Evolutionary conservation across 225 moss, liverwort and hornwort genomes (phyloP).

Genomic region (Sphagnum contortum): DNA sequence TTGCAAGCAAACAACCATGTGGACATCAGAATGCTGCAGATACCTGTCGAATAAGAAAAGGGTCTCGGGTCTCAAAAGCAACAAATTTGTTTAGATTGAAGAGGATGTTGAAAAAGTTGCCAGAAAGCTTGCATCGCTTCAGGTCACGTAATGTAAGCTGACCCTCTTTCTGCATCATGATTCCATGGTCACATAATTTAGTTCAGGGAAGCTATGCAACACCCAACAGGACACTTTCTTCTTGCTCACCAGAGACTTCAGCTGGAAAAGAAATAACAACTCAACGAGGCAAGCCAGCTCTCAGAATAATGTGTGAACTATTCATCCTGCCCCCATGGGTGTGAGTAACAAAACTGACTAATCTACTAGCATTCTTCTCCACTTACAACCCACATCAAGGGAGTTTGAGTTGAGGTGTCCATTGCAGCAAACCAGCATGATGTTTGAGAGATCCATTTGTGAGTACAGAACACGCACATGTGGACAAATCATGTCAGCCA

Average conservation of each 20-base stretch:
- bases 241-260: no score
- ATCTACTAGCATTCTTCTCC: no score
- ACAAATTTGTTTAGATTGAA: slow-evolving; percentile 97
- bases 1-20: no score
- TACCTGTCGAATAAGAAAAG: slow-evolving; percentile 92
- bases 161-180: slow-evolving; percentile 52
- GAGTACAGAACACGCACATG: slow-evolving; percentile 30
- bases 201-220: no score
- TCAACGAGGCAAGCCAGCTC: not conserved
- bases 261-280: not conserved
- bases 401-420: no score
- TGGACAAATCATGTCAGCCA: slow-evolving; percentile 95
- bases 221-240: no score
- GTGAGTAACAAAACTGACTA: no score
- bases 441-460: no score
- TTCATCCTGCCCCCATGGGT: no score
- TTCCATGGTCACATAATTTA: not conserved
- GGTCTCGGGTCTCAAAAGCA: slow-evolving; percentile 94
- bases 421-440: no score
- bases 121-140: slow-evolving; percentile 90
- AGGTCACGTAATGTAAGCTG: slow-evolving; percentile 71
- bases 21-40: not conserved
- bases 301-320: no score
- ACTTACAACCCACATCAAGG: no score
- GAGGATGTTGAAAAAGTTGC: slow-evolving; percentile 95